Base-by-base conservation (phyloP, 257 asterid species). In the Ocimum tenuiflorum region DNA sequence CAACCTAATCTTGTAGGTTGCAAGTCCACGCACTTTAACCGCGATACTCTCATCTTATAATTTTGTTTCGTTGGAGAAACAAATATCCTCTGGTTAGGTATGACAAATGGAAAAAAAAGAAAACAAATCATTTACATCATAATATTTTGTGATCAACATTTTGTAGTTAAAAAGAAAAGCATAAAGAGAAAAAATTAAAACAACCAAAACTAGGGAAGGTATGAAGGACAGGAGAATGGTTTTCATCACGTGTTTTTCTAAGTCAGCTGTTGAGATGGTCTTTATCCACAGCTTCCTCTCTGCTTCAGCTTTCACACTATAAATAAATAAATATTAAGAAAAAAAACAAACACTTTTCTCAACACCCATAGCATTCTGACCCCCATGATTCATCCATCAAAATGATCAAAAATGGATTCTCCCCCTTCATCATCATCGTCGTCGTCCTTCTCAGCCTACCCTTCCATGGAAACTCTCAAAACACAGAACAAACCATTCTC, bases 401-500 rank as follows among this genome's bases (percentile, higher is more conserved):
- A 43, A 81, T 83, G 86, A 63, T 81, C 67, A 78, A 71, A 69
- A 62, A 36, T 6, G 33, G 71, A 22, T 24, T 67, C 0, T 39
- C 66, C 31, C 56, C 51, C 41, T 24, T 1, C 31, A 24, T 35
- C 13, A 10, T 76, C 73, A 50, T 74, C 60, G 38, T 49, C 60
- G 39, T 83, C 38, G 18, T 87, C 17, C 36, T 79, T 70, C 39
- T 82, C 64, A 38, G 51, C 67, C 73, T 75, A 0, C 78, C 84
- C 59, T 82, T 59, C 69, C 65, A 73, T 67, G 97, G 73, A 38
- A 68, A 58, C 60, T 64, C 88, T 31, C 97, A 89, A 33, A 62
- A 17, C 20, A 61, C 73, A 69, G 98, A 89, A 76, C 74, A 42
- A 2, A 8, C 79, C 64, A 84, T 75, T 67, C 85, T 92, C 42